Evolutionary conservation across 192 early-diverging fungal genomes (phyloP).

Genomic region (Allomyces javanicus): DNA sequence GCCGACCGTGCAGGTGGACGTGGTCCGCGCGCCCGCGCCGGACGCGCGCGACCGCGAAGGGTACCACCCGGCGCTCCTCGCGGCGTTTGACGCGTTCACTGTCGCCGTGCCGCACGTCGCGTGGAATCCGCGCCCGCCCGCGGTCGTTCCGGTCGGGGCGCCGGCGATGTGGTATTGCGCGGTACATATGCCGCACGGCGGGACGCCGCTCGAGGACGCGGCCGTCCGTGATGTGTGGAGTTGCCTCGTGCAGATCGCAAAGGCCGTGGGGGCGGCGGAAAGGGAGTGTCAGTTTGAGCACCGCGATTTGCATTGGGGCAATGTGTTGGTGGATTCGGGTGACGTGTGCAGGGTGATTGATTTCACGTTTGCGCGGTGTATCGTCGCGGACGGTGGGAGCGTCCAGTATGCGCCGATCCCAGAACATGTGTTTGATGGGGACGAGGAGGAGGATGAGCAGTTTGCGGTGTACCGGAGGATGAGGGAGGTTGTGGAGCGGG

Average conservation of each 20-base stretch:
- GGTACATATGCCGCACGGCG: background rate
- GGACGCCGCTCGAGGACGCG: background rate
- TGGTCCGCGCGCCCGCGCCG: background rate
- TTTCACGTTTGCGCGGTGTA: conserved; percentile 13
- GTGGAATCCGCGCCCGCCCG: background rate
- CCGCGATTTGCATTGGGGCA: conserved; percentile 33
- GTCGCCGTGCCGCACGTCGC: background rate
- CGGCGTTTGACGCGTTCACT: background rate
- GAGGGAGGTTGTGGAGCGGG: conserved; percentile 8
- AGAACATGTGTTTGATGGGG: conserved; percentile 19
- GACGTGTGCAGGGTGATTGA: conserved; percentile 16
- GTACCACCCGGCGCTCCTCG: background rate
- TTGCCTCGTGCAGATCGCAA: background rate
- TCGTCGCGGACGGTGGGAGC: background rate
- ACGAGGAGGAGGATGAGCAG: conserved; percentile 16
- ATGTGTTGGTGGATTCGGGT: conserved; percentile 12
- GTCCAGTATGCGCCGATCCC: conserved; percentile 10
- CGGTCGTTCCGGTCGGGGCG: background rate
- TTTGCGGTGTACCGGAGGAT: conserved; percentile 27
- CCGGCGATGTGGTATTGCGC: background rate
- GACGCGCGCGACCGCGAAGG: background rate
- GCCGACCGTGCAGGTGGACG: too few relatives aligned
- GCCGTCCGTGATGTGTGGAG: background rate
- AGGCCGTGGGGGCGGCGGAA: conserved; percentile 15
- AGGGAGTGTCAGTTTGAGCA: conserved; percentile 21